A percentile compares a stretch with the other conserved stretches of the same genome.
These are phyloP conservation scores for Mortierella sp. DNA, from an alignment of 371 early-diverging fungal species.

Conservation along the genomic window DNA sequence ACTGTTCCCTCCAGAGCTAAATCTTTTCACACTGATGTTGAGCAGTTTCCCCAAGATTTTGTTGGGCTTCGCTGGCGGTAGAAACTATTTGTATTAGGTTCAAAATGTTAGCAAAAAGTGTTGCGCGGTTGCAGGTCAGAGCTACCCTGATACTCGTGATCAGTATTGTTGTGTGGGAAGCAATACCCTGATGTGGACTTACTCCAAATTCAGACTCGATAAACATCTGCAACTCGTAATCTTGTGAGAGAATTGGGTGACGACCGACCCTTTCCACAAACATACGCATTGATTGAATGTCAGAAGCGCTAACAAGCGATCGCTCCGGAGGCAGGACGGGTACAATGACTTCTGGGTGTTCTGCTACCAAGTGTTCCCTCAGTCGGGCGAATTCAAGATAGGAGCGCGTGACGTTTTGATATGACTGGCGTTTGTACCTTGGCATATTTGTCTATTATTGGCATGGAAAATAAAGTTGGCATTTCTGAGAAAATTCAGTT, in stretches of 20 bases:
- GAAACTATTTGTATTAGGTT: constrained; percentile 13
- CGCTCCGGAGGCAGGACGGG: constrained; percentile 50
- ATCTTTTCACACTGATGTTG: constrained; percentile 46
- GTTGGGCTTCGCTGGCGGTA: constrained; percentile 47
- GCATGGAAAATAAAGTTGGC: not conserved
- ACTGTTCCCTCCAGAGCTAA: constrained; percentile 29
- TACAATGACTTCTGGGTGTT: constrained; percentile 52
- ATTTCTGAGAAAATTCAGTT: not conserved
- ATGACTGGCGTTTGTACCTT: constrained; percentile 47
- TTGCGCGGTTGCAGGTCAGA: not conserved
- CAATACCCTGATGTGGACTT: not conserved
- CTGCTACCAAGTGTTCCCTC: constrained; percentile 49
- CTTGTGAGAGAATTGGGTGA: constrained; percentile 51
- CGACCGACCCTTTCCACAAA: constrained; percentile 46
- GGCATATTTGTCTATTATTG: constrained; percentile 48
- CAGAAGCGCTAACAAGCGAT: constrained; percentile 37
- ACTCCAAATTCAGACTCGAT: constrained; percentile 56
- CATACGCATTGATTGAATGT: constrained; percentile 40
- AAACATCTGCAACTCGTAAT: constrained; percentile 55
- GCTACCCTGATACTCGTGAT: too few relatives aligned
- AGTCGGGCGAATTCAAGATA: constrained; percentile 50
- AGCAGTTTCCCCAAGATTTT: constrained; percentile 40
- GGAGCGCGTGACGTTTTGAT: constrained; percentile 45
- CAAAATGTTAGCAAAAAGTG: not conserved
- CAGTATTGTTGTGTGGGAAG: not conserved